Base-by-base conservation (phyloP, 2,329 filamentous ascomycete species). In the Cryphonectria japonica region DNA sequence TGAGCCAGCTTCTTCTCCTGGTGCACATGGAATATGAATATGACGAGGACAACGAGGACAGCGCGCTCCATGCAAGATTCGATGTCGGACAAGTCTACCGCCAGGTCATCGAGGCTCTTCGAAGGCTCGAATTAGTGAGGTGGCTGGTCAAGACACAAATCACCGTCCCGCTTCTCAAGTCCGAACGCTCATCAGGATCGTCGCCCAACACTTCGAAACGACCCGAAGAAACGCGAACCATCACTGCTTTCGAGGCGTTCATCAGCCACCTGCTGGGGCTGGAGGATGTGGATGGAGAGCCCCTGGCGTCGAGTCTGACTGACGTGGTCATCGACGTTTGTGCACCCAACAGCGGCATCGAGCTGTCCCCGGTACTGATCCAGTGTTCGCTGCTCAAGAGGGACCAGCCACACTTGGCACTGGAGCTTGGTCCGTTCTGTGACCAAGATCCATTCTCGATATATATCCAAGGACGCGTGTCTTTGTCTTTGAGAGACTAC, bases 11-110 rank as follows among this genome's bases (percentile, higher is more conserved):
- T 2, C 86, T 96, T 2, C 86, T 99, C 8, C 85, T 97, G 22
- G 87, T 96, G 13, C 94, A 98, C 79, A 92, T 98, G 86, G 92
- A 96, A 78, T 91, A 91, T 54, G 93, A 96, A 77, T 88, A 93
- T 68, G 92, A 95, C 22, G 69, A 73, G 19, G 72, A 72, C 71
- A 88, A 90, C 74, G 89, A 91, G 59, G 90, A 93, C 57, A 88
- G 92, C 22, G 88, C 88, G 2, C 83, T 90, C 46, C 86, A 88
- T 74, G 81, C 85, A 54, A 82, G 85, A 29, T 83, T 93, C 11
- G 88, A 91, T 39, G 91, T 96, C 71, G 89, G 92, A 66, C 82
- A 84, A 1, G 88, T 95, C 50, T 95, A 92, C 81, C 82, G 89
- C 76, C 86, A 88, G 63, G 85, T 98, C 7, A 84, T 96, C 46